Percentiles rank a stretch among this genome's conserved stretches.
Conservation (phyloP, 306 rosid species). For the Spatholobus suberectus region DNA sequence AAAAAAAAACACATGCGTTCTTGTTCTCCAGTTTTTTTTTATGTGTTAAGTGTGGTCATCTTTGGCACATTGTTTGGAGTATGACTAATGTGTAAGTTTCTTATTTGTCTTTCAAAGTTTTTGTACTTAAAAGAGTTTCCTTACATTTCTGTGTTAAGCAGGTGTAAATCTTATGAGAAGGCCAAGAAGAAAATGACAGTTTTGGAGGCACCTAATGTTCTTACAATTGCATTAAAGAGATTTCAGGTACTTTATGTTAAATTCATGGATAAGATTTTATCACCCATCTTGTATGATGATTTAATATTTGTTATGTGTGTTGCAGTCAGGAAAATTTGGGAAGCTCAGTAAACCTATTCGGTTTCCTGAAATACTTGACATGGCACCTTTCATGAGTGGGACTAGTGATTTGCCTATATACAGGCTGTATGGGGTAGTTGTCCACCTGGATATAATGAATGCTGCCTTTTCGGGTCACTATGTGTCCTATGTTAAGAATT, state of each 20-base stretch:
- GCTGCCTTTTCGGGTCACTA: constrained; percentile 92
- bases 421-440: constrained; percentile 82
- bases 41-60: neutral
- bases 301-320: constrained; percentile 14
- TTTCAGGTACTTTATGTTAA: constrained; percentile 68
- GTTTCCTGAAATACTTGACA: constrained; percentile 84
- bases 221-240: constrained; percentile 88
- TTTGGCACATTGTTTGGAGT: neutral
- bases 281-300: neutral
- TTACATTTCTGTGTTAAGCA: constrained; percentile 42
- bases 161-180: constrained; percentile 91
- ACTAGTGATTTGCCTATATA: constrained; percentile 86
- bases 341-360: constrained; percentile 84
- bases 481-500: constrained; percentile 87
- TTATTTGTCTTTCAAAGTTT: neutral
- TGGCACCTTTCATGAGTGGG: constrained; percentile 90
- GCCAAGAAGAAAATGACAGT: constrained; percentile 93
- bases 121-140: constrained; percentile 3
- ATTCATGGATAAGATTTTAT: constrained; percentile 9
- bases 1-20: neutral
- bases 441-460: constrained; percentile 86
- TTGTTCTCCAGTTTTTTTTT: neutral
- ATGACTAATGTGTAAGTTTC: neutral
- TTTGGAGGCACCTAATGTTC: constrained; percentile 90
- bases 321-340: constrained; percentile 90